Conservation (phyloP, 805 yeast genomes). For the Hanseniaspora jakobsenii region DNA sequence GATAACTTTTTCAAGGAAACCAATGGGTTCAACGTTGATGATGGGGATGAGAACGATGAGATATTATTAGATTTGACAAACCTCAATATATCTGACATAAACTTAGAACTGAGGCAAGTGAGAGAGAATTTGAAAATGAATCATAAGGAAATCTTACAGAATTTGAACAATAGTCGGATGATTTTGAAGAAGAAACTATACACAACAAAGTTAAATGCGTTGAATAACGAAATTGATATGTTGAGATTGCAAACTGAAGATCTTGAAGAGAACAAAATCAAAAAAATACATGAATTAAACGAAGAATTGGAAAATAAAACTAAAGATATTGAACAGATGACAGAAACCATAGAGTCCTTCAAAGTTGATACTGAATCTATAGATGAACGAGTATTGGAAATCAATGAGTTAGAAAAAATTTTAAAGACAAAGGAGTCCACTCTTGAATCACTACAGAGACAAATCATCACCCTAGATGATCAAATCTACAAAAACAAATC, state of each 20-base stretch:
- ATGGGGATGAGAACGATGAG: not conserved
- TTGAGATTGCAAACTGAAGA: slow-evolving; percentile 2
- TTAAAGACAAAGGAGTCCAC: no score
- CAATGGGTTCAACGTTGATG: no score
- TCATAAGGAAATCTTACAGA: slow-evolving; percentile 9
- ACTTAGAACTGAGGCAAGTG: slow-evolving; percentile 2
- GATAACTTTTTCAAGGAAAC: no score
- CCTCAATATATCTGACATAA: slow-evolving; percentile 7
- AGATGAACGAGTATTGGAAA: no score
- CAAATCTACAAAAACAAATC: no score
- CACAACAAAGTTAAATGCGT: not conserved
- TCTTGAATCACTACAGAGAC: no score
- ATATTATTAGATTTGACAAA: slow-evolving; percentile 3
- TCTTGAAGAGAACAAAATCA: slow-evolving; percentile 1
- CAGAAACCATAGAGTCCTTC: not conserved
- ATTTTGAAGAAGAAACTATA: slow-evolving; percentile 2
- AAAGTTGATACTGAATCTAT: not conserved
- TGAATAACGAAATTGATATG: slow-evolving; percentile 4
- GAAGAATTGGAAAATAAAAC: not conserved
- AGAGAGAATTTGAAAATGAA: slow-evolving; percentile 9
- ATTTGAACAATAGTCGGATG: slow-evolving; percentile 5
- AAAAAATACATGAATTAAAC: slow-evolving; percentile 1
- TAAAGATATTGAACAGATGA: not conserved
- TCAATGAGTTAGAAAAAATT: no score
- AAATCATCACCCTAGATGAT: no score